These are phyloP conservation scores for Ajuga chamaepitys DNA, from an alignment of 257 asterid species.

Conservation along the genomic window DNA sequence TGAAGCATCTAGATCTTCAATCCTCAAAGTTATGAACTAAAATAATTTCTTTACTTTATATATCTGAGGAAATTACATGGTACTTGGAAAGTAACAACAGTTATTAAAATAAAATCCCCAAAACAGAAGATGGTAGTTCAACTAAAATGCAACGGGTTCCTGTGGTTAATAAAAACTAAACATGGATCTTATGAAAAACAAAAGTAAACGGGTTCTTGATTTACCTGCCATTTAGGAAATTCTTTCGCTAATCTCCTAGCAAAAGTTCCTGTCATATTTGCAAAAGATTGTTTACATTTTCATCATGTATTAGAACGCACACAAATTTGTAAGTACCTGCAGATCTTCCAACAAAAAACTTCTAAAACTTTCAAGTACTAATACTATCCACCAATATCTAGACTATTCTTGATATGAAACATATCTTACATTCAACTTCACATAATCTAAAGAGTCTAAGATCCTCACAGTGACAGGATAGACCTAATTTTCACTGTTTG, in stretches of 20 bases:
- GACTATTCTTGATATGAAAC: not conserved
- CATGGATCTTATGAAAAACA: not conserved
- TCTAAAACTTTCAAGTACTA: no score
- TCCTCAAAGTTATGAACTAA: not conserved
- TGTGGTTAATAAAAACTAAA: not conserved
- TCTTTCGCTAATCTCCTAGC: conserved; percentile 88
- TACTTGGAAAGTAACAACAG: not conserved
- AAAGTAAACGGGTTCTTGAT: conserved; percentile 1
- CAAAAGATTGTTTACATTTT: not conserved
- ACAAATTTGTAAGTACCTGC: not conserved
- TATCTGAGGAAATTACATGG: not conserved
- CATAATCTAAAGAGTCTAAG: not conserved
- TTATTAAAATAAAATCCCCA: not conserved
- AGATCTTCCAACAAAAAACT: not conserved
- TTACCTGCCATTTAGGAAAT: conserved; percentile 96
- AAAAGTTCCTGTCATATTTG: conserved; percentile 66
- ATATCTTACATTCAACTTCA: not conserved
- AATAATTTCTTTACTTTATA: not conserved
- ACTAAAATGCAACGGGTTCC: not conserved
- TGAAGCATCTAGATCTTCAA: not conserved
- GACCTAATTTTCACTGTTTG: not conserved
- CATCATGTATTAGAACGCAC: conserved; percentile 3
- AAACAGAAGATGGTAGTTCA: not conserved
- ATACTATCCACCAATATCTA: not conserved
- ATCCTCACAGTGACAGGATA: not conserved